phyloP scores from a whole-genome alignment of 2,329 filamentous ascomycete species.

The Aspergillus sp. region DNA sequence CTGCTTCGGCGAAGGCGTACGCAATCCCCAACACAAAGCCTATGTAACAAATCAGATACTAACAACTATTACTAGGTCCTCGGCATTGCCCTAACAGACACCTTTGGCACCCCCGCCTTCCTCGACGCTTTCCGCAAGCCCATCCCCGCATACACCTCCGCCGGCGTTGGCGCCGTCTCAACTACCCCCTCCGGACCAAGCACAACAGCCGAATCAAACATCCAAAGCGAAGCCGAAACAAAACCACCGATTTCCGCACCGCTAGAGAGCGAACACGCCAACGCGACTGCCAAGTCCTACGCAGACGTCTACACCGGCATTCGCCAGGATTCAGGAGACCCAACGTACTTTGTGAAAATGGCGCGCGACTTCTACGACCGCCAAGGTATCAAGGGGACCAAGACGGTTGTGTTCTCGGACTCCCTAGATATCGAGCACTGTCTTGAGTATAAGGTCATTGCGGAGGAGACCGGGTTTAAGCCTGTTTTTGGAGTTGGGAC shows the following conservation, averaged over 20 bases:
- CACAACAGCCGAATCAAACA: slow-evolving; percentile 44
- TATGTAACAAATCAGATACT: neutral
- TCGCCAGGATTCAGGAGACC: slow-evolving; percentile 88
- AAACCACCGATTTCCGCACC: slow-evolving; percentile 48
- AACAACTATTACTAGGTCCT: slow-evolving; percentile 55
- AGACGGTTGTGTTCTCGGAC: slow-evolving; percentile 93
- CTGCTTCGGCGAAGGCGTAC: slow-evolving; percentile 77
- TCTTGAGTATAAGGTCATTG: slow-evolving; percentile 81
- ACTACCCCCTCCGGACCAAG: slow-evolving; percentile 41
- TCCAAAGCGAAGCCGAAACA: slow-evolving; percentile 39
- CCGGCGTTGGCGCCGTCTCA: slow-evolving; percentile 39
- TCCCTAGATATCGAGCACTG: slow-evolving; percentile 89
- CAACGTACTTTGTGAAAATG: slow-evolving; percentile 72
- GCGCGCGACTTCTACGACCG: slow-evolving; percentile 79
- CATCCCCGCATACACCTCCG: slow-evolving; percentile 49
- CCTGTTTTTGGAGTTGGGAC: slow-evolving; percentile 94
- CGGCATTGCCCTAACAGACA: slow-evolving; percentile 89
- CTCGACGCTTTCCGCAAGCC: slow-evolving; percentile 77
- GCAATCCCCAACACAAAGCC: slow-evolving; percentile 5
- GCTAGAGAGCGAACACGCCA: slow-evolving; percentile 30
- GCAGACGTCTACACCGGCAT: slow-evolving; percentile 81
- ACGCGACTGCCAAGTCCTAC: slow-evolving; percentile 61
- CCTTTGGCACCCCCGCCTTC: slow-evolving; percentile 90
- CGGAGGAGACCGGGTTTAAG: slow-evolving; percentile 76
- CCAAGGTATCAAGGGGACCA: slow-evolving; percentile 73